Evolutionary conservation across 2,329 filamentous ascomycete species (phyloP), one percentile per base, ranked within the genome.

Genomic region (Cytospora leucostoma): DNA sequence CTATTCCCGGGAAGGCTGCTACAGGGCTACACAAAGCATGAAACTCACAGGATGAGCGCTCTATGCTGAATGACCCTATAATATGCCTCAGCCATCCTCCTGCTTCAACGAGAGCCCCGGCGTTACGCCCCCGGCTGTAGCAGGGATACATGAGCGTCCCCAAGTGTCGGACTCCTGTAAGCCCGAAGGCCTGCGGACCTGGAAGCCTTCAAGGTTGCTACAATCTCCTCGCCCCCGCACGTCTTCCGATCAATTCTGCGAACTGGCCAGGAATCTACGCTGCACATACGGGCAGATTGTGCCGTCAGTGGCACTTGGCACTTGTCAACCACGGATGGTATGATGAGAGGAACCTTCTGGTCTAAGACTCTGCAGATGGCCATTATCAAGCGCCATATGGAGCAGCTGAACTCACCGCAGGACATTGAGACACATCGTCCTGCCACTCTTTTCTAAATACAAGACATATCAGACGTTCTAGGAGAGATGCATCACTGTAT

Each of bases 381-480:
- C 21, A 21, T 21, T n/a, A 44, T n/a, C 17, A 47, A 19, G 44
- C 8, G n/a, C n/a, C 44, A 21, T 21, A 47, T 32, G 51, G 59
- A 51, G 53, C 51, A 52, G 51, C 37, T 55, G 51, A 50, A 38
- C 49, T 51, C 19, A 32, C 33, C 13, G 21, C 17, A 62, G 33
- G 49, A 6, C 19, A 55, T 53, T 54, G n/a, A 55, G 37, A 51
- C 58, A 33, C 17, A 33, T 38, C 47, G 50, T 52, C 38, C 19
- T 32, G 49, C 40, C 38, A n/a, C 21, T 50, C 17, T 13, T 49
- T 52, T 32, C 54, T 53, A 57, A 52, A 33, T 51, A 52, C 19
- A 27, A 4, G 27, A 27, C 27, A 27, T 27, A 57, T 32, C 35
- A 62, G 51, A 33, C 47, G 59, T 37, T 57, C 33, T 58, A 17